A percentile compares a stretch with the other conserved stretches of the same genome.
These are phyloP conservation scores for Solidago caesia DNA, from an alignment of 129 eudicot species.

Conservation along the genomic window DNA sequence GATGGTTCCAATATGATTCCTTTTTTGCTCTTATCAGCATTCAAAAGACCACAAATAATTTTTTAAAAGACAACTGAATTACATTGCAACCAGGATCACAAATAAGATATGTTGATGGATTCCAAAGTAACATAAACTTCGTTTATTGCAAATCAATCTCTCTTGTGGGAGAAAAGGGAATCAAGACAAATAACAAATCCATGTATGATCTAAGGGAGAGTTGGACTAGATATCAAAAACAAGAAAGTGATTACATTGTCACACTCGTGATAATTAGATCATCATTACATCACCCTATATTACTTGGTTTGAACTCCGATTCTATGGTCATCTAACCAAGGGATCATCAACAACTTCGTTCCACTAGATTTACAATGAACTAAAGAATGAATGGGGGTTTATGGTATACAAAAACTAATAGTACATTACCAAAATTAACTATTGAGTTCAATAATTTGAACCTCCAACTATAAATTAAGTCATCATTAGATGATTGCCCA, in stretches of 20 bases:
- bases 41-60: no score
- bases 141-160: not conserved
- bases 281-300: slow-evolving; percentile 19
- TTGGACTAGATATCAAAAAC: slow-evolving; percentile 12
- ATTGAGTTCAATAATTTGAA: not conserved
- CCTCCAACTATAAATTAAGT: not conserved
- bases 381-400: slow-evolving; percentile 30
- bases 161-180: not conserved
- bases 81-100: not conserved
- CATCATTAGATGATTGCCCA: slow-evolving; percentile 60
- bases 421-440: not conserved
- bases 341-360: slow-evolving; percentile 10
- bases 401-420: slow-evolving; percentile 18
- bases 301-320: slow-evolving; percentile 23
- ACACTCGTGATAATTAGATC: slow-evolving; percentile 10
- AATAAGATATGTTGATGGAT: not conserved
- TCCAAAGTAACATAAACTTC: not conserved
- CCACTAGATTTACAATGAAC: slow-evolving; percentile 33
- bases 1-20: no score
- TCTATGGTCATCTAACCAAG: slow-evolving; percentile 17
- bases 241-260: slow-evolving; percentile 26
- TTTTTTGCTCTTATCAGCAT: no score
- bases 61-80: no score
- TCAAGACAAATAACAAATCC: not conserved
- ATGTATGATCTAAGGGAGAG: not conserved